Percentiles rank a stretch among this genome's conserved stretches.
These are phyloP conservation scores for Ciborinia camelliae DNA, from an alignment of 2,329 filamentous ascomycete species.

Conservation along the genomic window DNA sequence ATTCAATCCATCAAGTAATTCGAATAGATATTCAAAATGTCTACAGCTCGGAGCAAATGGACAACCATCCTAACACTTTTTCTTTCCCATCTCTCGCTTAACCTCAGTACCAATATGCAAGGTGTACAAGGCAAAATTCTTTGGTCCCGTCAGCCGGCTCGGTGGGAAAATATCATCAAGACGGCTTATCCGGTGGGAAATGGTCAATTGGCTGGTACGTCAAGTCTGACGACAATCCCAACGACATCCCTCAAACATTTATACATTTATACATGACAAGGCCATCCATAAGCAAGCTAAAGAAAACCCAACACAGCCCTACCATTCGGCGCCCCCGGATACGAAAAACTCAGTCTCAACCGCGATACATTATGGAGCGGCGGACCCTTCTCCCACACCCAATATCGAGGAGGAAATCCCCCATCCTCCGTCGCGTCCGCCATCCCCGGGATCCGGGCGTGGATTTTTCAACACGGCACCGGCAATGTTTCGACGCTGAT, in stretches of 20 bases:
- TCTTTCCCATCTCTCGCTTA: neutral
- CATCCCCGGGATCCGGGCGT: constrained; percentile 44
- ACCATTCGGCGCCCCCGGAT: constrained; percentile 43
- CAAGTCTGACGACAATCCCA: neutral
- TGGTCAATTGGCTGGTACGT: constrained; percentile 44
- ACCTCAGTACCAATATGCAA: too few relatives aligned
- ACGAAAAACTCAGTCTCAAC: constrained; percentile 45
- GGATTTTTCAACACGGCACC: constrained; percentile 48
- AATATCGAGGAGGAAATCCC: constrained; percentile 45
- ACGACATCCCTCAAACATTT: too few relatives aligned
- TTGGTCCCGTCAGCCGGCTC: constrained; percentile 26
- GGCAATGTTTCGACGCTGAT: constrained; percentile 38
- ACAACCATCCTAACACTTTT: neutral
- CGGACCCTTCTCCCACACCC: too few relatives aligned
- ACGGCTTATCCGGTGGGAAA: constrained; percentile 48
- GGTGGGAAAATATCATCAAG: constrained; percentile 34
- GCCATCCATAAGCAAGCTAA: neutral
- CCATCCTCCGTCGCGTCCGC: constrained; percentile 36
- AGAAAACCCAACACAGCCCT: constrained; percentile 38
- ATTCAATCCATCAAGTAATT: too few relatives aligned
- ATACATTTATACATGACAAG: too few relatives aligned
- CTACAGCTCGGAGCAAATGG: neutral
- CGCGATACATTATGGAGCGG: constrained; percentile 47
- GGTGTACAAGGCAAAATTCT: neutral
- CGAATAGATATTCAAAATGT: neutral